Conservation (phyloP, 1,284 basidiomycete species). For the Tylopilus sp. region DNA sequence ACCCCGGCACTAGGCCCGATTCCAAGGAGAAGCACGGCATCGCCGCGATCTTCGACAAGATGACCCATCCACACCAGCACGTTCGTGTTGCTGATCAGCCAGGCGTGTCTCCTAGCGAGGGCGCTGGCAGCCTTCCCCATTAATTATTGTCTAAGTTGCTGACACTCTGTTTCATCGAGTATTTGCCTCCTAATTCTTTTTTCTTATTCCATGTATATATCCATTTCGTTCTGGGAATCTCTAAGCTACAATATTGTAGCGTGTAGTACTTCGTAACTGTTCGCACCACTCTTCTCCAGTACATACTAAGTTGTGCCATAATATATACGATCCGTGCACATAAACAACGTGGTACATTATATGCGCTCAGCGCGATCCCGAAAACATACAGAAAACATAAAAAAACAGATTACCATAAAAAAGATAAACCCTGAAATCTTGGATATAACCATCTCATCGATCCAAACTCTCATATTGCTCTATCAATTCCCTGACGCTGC, state of each 20-base stretch:
- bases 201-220: background rate
- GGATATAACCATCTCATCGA: slow-evolving; percentile 16
- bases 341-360: slow-evolving; percentile 13
- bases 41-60: slow-evolving; percentile 42
- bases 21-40: slow-evolving; percentile 48
- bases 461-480: slow-evolving; percentile 65
- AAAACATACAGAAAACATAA: slow-evolving; percentile 15
- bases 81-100: too few species aligned
- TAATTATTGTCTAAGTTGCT: slow-evolving; percentile 2
- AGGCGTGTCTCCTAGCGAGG: background rate
- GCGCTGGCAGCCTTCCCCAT: background rate
- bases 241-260: slow-evolving; percentile 4
- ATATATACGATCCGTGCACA: background rate
- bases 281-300: background rate
- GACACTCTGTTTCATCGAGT: background rate
- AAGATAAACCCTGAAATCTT: slow-evolving; percentile 3
- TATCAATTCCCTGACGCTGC: slow-evolving; percentile 78
- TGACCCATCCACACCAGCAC: slow-evolving; percentile 36
- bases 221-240: background rate
- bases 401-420: background rate
- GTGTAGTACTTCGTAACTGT: slow-evolving; percentile 1
- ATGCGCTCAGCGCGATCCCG: slow-evolving; percentile 22
- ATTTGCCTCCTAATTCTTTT: background rate
- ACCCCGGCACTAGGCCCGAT: slow-evolving; percentile 36
- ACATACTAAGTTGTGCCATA: background rate